A percentile compares a stretch with the other conserved stretches of the same genome.
phyloP scores from a whole-genome alignment of 257 asterid genomes.

The Capsicum rhomboideum region DNA sequence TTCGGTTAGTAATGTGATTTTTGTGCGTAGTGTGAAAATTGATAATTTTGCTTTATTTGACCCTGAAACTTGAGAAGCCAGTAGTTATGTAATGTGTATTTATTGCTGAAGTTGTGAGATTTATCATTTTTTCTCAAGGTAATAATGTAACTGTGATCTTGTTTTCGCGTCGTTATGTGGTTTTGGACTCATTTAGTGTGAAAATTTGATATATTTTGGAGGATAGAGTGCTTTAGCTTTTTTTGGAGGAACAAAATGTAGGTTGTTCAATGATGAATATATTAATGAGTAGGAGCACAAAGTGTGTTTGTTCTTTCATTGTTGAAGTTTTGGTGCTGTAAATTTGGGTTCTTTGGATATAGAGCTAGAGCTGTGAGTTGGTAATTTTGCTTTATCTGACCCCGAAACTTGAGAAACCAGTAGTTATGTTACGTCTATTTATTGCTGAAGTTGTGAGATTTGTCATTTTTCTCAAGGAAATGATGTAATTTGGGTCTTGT shows the following conservation, averaged over 20 bases:
- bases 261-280: not conserved
- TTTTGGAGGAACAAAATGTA: not conserved
- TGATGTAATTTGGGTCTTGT: not conserved
- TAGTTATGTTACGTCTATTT: not conserved
- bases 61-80: too few species aligned
- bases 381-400: not conserved
- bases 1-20: too few species aligned
- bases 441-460: not conserved
- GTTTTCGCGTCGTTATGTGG: too few species aligned
- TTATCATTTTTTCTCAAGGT: too few species aligned
- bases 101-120: too few species aligned
- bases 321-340: not conserved
- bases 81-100: too few species aligned
- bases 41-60: not conserved
- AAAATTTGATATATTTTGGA: not conserved
- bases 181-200: too few species aligned
- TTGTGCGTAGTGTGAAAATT: too few species aligned
- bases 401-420: not conserved
- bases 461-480: not conserved
- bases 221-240: not conserved
- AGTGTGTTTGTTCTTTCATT: not conserved
- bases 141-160: too few species aligned
- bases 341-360: not conserved
- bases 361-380: not conserved
- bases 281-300: not conserved